Conservation (phyloP, 2,329 filamentous ascomycete species). For the Venturia aucupariae region DNA sequence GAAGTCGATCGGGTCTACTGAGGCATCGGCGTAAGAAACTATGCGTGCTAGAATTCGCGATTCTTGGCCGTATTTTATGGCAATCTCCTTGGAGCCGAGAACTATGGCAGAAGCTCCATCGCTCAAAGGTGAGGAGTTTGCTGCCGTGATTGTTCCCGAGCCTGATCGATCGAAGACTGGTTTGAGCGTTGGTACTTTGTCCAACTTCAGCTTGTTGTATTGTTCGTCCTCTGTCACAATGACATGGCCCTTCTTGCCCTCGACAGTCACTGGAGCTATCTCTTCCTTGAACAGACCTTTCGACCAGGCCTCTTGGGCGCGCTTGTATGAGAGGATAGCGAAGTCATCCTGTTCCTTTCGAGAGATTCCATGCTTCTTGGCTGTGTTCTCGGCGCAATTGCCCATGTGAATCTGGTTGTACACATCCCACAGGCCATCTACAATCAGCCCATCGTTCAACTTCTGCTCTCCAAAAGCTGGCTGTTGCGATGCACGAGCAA, state of each 20-base stretch:
- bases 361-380: constrained; percentile 73
- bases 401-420: constrained; percentile 98
- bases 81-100: constrained; percentile 69
- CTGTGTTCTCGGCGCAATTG: constrained; percentile 89
- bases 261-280: constrained; percentile 78
- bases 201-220: constrained; percentile 74
- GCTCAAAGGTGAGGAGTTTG: constrained; percentile 88
- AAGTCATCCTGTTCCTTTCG: constrained; percentile 86
- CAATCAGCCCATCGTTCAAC: constrained; percentile 84
- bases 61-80: constrained; percentile 65
- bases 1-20: constrained; percentile 87
- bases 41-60: constrained; percentile 83
- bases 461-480: constrained; percentile 81
- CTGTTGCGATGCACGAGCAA: constrained; percentile 70
- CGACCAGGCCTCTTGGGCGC: constrained; percentile 84
- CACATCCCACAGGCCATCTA: constrained; percentile 91
- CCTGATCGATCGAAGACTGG: constrained; percentile 75
- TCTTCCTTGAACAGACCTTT: constrained; percentile 77
- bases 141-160: constrained; percentile 84
- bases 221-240: constrained; percentile 79
- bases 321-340: constrained; percentile 79
- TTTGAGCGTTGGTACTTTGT: constrained; percentile 79
- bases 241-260: constrained; percentile 68
- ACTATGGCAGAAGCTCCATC: constrained; percentile 90
- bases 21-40: constrained; percentile 78